phyloP scores from a whole-genome alignment of 2,329 filamentous ascomycete species.

The Dactylellina sp. region DNA sequence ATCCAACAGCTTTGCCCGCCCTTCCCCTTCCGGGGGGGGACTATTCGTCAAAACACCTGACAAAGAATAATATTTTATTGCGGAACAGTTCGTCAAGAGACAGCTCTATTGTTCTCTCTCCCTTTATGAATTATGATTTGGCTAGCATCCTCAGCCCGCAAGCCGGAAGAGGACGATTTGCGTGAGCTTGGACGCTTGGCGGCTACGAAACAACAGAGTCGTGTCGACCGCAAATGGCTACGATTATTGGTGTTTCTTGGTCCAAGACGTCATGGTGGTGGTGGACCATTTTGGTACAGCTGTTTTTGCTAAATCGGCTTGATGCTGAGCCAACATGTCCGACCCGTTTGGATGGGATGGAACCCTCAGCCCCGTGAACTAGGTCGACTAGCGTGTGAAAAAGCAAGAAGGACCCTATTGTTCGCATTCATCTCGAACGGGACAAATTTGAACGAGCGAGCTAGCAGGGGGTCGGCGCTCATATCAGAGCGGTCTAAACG shows the following conservation, averaged over 20 bases:
- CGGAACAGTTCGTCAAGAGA: conserved; percentile 12
- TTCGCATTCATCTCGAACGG: conserved; percentile 52
- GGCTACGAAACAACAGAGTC: conserved; percentile 41
- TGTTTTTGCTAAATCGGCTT: conserved; percentile 15
- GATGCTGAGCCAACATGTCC: conserved; percentile 32
- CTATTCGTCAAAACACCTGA: background rate
- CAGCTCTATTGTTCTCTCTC: background rate
- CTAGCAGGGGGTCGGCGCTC: conserved; percentile 31
- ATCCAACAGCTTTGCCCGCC: too few relatives aligned
- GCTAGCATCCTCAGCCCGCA: conserved; percentile 15
- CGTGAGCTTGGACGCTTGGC: conserved; percentile 53
- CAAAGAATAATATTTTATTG: background rate
- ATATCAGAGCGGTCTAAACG: conserved; percentile 29
- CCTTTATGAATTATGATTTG: background rate
- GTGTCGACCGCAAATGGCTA: conserved; percentile 38
- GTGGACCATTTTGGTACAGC: conserved; percentile 4
- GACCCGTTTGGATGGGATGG: conserved; percentile 49
- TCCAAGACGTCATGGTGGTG: conserved; percentile 45
- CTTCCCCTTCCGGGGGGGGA: too few relatives aligned
- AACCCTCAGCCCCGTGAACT: conserved; percentile 48
- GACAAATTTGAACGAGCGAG: conserved; percentile 51
- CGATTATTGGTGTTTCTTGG: conserved; percentile 40
- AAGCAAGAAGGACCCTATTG: conserved; percentile 46
- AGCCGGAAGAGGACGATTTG: conserved; percentile 54
- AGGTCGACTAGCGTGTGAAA: conserved; percentile 43